Evolutionary conservation across 495 filamentous ascomycete genomes (phyloP).

Genomic region (Hypoxylon lienhwacheense): DNA sequence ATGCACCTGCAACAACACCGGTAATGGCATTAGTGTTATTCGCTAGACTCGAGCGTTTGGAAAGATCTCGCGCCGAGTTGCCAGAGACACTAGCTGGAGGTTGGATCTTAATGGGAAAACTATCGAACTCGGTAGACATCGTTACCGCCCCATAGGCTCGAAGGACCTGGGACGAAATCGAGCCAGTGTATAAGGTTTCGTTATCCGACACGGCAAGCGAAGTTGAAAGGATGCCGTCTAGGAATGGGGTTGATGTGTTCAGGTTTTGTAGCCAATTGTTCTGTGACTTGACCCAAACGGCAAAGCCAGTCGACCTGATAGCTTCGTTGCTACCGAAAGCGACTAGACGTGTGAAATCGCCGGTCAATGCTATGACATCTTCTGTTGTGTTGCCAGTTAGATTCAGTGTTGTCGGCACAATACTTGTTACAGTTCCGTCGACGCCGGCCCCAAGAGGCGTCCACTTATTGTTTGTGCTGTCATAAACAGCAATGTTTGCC

Average conservation of each 20-base stretch:
- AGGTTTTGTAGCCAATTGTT: slow-evolving; percentile 89
- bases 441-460: slow-evolving; percentile 80
- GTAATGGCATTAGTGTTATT: slow-evolving; percentile 48
- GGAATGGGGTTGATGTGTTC: slow-evolving; percentile 61
- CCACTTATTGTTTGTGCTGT: slow-evolving; percentile 70
- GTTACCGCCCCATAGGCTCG: slow-evolving; percentile 69
- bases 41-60: slow-evolving; percentile 59
- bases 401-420: slow-evolving; percentile 81
- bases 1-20: slow-evolving; percentile 74
- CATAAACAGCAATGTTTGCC: slow-evolving; percentile 74
- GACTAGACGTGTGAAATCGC: slow-evolving; percentile 72
- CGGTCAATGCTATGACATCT: slow-evolving; percentile 75
- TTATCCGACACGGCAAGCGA: slow-evolving; percentile 61
- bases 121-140: slow-evolving; percentile 55
- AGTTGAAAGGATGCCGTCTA: slow-evolving; percentile 71
- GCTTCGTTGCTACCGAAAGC: slow-evolving; percentile 63
- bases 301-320: slow-evolving; percentile 72
- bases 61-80: slow-evolving; percentile 36
- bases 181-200: slow-evolving; percentile 73
- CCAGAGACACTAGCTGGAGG: slow-evolving; percentile 39
- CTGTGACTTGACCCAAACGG: slow-evolving; percentile 89
- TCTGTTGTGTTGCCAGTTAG: slow-evolving; percentile 70
- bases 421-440: slow-evolving; percentile 70
- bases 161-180: slow-evolving; percentile 69
- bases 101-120: slow-evolving; percentile 66